These are phyloP conservation scores for Penicillium alfredii DNA, from an alignment of 495 filamentous ascomycete genomes.

Conservation along the genomic window DNA sequence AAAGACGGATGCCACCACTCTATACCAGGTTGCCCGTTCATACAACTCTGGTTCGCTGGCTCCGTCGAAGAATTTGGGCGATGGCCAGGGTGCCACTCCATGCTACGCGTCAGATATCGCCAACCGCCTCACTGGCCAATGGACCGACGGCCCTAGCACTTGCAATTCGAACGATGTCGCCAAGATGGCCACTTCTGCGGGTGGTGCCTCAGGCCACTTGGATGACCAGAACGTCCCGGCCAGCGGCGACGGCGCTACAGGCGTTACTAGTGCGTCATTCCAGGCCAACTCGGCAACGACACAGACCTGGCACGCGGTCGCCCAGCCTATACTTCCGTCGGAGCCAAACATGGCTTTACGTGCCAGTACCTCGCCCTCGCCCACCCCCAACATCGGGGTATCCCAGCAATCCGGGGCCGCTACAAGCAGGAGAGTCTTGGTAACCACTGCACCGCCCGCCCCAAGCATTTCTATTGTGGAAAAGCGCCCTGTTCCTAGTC, in stretches of 20 bases:
- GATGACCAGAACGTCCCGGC: slow-evolving; percentile 4
- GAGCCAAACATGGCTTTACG: no score
- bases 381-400: no score
- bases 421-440: no score
- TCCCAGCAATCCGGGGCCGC: no score
- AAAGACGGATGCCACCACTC: slow-evolving; percentile 25
- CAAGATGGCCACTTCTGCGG: slow-evolving; percentile 6
- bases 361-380: no score
- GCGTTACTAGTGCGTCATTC: slow-evolving; percentile 3
- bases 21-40: slow-evolving; percentile 47
- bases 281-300: no score
- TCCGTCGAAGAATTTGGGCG: slow-evolving; percentile 40
- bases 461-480: no score
- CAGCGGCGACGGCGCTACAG: slow-evolving; percentile 1
- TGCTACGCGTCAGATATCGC: slow-evolving; percentile 55
- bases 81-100: slow-evolving; percentile 42
- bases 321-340: slow-evolving; percentile 2
- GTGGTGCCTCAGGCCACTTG: slow-evolving; percentile 1
- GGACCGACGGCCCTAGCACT: slow-evolving; percentile 25
- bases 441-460: no score
- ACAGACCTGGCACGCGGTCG: no score
- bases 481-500: no score
- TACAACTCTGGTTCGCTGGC: slow-evolving; percentile 55
- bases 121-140: slow-evolving; percentile 50
- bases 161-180: slow-evolving; percentile 14